Evolutionary conservation across 2,329 filamentous ascomycete species (phyloP).

Genomic region (Talaromyces sp.): DNA sequence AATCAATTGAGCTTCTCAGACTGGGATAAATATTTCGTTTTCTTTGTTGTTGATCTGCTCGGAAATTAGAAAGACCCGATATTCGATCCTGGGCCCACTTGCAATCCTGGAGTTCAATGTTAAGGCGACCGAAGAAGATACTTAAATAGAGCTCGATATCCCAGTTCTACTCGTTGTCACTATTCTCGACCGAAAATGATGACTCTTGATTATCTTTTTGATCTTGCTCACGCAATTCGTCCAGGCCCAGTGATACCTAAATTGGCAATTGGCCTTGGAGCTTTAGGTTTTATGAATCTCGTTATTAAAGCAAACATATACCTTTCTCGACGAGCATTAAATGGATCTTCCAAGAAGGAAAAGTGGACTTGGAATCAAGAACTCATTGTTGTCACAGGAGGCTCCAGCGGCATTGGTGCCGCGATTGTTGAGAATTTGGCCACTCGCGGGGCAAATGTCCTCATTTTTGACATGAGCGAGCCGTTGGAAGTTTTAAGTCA

Average conservation of each 20-base stretch:
- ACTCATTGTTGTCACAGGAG: conserved; percentile 5
- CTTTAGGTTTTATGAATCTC: neutral
- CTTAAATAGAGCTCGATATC: no score
- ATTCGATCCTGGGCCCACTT: no score
- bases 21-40: no score
- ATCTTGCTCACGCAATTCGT: neutral
- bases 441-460: neutral
- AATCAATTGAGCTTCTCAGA: no score
- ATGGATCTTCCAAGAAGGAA: no score
- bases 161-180: no score
- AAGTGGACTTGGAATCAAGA: conserved; percentile 1
- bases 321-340: neutral
- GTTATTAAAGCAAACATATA: neutral
- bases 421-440: conserved; percentile 1
- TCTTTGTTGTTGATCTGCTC: no score
- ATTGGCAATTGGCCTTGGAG: neutral
- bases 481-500: neutral
- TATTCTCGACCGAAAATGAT: no score
- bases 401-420: conserved; percentile 7
- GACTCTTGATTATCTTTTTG: neutral
- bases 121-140: no score
- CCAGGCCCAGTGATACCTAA: neutral
- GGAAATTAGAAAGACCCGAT: no score
- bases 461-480: neutral
- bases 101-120: no score